These are phyloP conservation scores for Ammopiptanthus mongolicus DNA, from an alignment of 306 rosid genomes.

Conservation along the genomic window DNA sequence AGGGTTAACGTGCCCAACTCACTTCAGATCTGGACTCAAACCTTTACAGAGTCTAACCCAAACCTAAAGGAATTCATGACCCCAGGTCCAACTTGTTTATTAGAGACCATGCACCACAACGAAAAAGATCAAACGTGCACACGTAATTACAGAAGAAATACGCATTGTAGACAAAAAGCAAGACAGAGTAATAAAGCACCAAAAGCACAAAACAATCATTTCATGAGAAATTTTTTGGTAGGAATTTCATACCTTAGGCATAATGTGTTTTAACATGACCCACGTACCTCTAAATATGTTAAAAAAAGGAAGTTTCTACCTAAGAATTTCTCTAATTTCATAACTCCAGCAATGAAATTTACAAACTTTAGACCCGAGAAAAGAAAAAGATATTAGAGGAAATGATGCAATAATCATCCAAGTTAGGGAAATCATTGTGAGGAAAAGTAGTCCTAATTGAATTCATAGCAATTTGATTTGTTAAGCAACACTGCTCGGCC, in stretches of 20 bases:
- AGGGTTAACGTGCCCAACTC: not conserved
- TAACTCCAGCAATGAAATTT: not conserved
- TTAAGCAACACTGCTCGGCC: not conserved
- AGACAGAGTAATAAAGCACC: not conserved
- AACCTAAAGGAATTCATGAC: constrained; percentile 17
- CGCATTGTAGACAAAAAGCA: constrained; percentile 8
- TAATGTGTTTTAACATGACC: too few relatives aligned
- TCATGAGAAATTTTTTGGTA: not conserved
- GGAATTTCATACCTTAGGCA: too few relatives aligned
- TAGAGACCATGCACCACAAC: constrained; percentile 3
- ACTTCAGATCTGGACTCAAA: not conserved
- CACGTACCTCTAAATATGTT: too few relatives aligned
- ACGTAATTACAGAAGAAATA: constrained; percentile 3
- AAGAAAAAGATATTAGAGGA: not conserved
- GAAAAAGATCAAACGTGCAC: not conserved
- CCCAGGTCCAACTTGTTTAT: constrained; percentile 21
- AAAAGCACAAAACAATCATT: not conserved
- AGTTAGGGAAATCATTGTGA: too few relatives aligned
- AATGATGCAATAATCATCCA: not conserved
- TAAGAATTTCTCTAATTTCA: too few relatives aligned
- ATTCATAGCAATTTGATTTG: not conserved
- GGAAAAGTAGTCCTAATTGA: not conserved
- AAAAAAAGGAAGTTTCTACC: too few relatives aligned
- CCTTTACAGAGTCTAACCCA: not conserved
- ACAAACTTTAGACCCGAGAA: not conserved